phyloP scores from a whole-genome alignment of 1,139 yeast species.

The Groenewaldozyma auringiensis region DNA sequence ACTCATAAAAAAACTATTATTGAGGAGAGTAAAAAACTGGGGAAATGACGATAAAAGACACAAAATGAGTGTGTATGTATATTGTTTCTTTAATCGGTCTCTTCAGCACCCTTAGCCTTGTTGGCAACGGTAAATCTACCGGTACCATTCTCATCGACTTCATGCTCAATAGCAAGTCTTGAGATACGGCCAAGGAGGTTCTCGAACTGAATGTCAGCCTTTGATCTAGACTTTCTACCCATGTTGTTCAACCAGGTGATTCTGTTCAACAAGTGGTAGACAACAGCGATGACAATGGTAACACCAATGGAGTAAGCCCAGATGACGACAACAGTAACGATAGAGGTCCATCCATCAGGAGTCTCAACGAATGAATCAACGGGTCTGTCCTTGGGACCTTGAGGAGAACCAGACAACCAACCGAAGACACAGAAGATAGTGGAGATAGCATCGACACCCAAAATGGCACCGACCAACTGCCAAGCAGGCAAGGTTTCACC shows the following conservation, averaged over 20 bases:
- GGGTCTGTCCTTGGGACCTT: slow-evolving; percentile 23
- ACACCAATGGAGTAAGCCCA: slow-evolving; percentile 96
- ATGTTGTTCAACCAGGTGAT: slow-evolving; percentile 28
- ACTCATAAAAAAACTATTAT: background rate
- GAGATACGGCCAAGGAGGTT: slow-evolving; percentile 32
- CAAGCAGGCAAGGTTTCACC: slow-evolving; percentile 99
- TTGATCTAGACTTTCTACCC: slow-evolving; percentile 29
- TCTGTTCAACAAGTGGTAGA: slow-evolving; percentile 67
- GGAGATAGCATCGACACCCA: slow-evolving; percentile 79
- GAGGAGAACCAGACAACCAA: slow-evolving; percentile 67
- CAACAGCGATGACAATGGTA: slow-evolving; percentile 94
- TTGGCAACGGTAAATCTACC: slow-evolving; percentile 29
- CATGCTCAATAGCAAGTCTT: slow-evolving; percentile 33
- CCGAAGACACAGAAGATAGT: slow-evolving; percentile 91
- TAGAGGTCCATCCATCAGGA: slow-evolving; percentile 86
- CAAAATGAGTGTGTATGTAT: background rate
- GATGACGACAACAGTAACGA: slow-evolving; percentile 86
- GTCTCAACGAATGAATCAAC: slow-evolving; percentile 28
- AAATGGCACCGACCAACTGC: slow-evolving; percentile 92
- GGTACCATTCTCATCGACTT: slow-evolving; percentile 26
- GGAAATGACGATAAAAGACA: background rate
- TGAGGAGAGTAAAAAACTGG: background rate
- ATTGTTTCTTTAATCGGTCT: slow-evolving; percentile 21
- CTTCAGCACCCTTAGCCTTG: slow-evolving; percentile 31
- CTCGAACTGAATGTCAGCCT: slow-evolving; percentile 30